Evolutionary conservation across 495 filamentous ascomycete species (phyloP).

Genomic region (Cladorrhinum samala): DNA sequence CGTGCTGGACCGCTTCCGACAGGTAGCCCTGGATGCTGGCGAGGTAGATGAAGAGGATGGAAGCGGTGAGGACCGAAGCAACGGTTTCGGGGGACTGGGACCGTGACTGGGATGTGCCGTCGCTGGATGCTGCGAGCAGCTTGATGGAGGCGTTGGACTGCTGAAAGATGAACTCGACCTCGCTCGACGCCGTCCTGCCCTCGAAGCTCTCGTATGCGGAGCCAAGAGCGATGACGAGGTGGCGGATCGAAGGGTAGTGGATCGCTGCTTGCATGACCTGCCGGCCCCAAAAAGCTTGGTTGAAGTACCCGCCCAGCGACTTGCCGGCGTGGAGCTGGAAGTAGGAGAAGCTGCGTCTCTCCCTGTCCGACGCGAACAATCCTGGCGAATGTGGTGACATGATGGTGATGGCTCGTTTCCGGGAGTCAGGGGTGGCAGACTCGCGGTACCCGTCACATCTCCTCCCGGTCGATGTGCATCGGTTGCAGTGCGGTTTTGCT

Average conservation of each 20-base stretch:
- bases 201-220: conserved; percentile 16
- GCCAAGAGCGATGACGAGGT: conserved; percentile 19
- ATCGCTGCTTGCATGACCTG: conserved; percentile 20
- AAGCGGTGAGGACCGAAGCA: conserved; percentile 13
- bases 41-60: conserved; percentile 18
- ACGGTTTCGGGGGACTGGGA: conserved; percentile 5
- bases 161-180: conserved; percentile 10
- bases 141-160: conserved; percentile 17
- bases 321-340: conserved; percentile 13
- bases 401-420: not conserved
- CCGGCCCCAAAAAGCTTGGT: conserved; percentile 16
- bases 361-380: conserved; percentile 12
- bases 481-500: conserved; percentile 40
- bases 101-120: not conserved
- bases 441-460: conserved; percentile 39
- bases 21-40: conserved; percentile 14
- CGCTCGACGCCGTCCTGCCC: not conserved
- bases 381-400: not conserved
- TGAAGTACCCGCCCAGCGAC: conserved; percentile 13
- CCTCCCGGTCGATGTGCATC: conserved; percentile 42
- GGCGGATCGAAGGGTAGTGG: conserved; percentile 15
- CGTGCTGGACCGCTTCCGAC: conserved; percentile 15
- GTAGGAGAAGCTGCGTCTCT: conserved; percentile 17
- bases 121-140: not conserved
- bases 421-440: not conserved